Conservation (phyloP, 2,329 filamentous ascomycete species). For the Xylariaceae sp. region DNA sequence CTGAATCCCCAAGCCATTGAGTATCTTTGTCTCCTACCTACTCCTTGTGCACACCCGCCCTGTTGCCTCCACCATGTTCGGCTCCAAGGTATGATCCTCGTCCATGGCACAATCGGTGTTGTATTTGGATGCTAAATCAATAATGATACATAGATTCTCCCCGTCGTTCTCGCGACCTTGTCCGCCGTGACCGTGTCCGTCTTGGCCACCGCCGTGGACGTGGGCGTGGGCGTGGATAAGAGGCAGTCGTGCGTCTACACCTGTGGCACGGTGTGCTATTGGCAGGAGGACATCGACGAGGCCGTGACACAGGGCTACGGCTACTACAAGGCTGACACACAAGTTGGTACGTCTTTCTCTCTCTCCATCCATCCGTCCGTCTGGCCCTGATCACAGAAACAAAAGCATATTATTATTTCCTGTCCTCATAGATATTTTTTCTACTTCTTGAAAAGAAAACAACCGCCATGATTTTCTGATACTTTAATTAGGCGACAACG, state of each 20-base stretch:
- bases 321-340: slow-evolving; percentile 28
- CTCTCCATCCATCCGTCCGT: not conserved
- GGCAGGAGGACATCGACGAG: slow-evolving; percentile 42
- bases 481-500: slow-evolving; percentile 35
- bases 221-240: too few species aligned
- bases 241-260: slow-evolving; percentile 43
- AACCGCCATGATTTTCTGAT: not conserved
- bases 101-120: not conserved
- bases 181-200: slow-evolving; percentile 25
- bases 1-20: not conserved
- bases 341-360: slow-evolving; percentile 19
- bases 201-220: not conserved
- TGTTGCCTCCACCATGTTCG: slow-evolving; percentile 21
- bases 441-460: not conserved
- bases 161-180: slow-evolving; percentile 24
- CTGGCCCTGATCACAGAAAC: not conserved
- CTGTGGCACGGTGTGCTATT: slow-evolving; percentile 49
- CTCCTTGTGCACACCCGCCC: not conserved
- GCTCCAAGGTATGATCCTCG: slow-evolving; percentile 22
- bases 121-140: not conserved
- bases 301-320: slow-evolving; percentile 46
- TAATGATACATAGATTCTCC: slow-evolving; percentile 3
- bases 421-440: not conserved
- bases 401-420: not conserved
- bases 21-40: not conserved